Base-by-base conservation (phyloP, 2,329 filamentous ascomycete genomes). In the Colletotrichum tamarilloi region DNA sequence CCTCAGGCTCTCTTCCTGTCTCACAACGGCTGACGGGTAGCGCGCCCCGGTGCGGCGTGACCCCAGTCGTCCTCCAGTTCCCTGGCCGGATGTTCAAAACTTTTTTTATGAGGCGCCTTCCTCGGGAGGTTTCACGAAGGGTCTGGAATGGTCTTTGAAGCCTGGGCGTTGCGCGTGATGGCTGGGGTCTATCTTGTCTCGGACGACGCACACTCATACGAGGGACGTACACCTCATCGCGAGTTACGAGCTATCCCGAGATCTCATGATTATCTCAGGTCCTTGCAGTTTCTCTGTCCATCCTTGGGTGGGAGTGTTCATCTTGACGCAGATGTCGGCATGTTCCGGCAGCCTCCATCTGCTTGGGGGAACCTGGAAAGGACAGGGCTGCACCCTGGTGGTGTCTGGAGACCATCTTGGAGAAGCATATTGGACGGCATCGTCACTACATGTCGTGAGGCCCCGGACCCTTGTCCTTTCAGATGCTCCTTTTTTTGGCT, bases 61-160 rank as follows among this genome's bases (percentile, higher is more conserved):
- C 60, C 30, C 30, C 30, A 32, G 30, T 32, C 30, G 30, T 3
- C 30, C 30, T 32, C 30, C 30, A 32, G 9, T 32, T n/a, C 32
- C 28, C n/a, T 30, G 14, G 30, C 28, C 22, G 11, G 14, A 22
- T 35, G 52, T 11, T 32, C 35, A 53, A 52, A 38, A 4, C 3
- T 32, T 11, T 32, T 32, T 22, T 46, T 65, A 11, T 28, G 22
- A 28, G 70, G 57, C 14, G 49, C 42, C 24, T 66, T 32, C 32
- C 42, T 49, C 19, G 28, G 66, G 59, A 38, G 35, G 46, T 57
- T 73, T 66, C 56, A 66, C 22, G 60, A 71, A 62, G 19, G 60
- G 60, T 65, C 71, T 73, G 60, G 67, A 73, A 66, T 26, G 67
- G 71, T 30, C 56, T 22, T 24, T 52, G 30, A 22, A 14, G 30